Base-by-base conservation (phyloP, 2,329 filamentous ascomycete species). In the Grosmannia clavigera region DNA sequence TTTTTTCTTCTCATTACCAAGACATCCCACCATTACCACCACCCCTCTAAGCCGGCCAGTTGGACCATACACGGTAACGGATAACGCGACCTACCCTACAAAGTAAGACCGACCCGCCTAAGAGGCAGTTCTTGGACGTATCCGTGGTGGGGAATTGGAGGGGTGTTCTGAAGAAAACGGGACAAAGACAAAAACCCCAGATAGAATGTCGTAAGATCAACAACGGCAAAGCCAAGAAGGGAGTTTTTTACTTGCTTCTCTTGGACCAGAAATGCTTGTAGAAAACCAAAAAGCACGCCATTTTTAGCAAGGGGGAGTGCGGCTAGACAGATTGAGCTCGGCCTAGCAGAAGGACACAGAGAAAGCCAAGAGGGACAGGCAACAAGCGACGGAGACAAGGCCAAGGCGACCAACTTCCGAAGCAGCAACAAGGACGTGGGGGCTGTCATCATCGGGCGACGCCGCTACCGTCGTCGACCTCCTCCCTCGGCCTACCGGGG, bases 371-470 rank as follows among this genome's bases (percentile, higher is more conserved):
- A 40, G 16, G 3, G 38, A 16, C 38, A 40, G 12, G 38, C 38
- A 40, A 14, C 33, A 35, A 11, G 33, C 33, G 33, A 35, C 33
- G 46, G 19, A 25, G 46, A 22, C 50, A 52, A 53, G 51, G 12
- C 12, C 38, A 40, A 4, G 14, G 38, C 16, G 38, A 40, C 16
- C 38, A 16, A 5, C 38, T 40, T 40, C 38, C 12, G 38, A 40
- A 35, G 33, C 33, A 35, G 33, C 9, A 35, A 9, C 33, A 35
- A 35, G n/a, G 29, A 14, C 14, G 31, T 33, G 55, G 55, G 35
- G 38, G 5, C n/a, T 56, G 22, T 56, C 33, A 56, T 48, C 55
- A 48, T 57, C 55, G 55, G 55, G 27, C 55, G 27, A 57, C 55
- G 27, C 55, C 55, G 55, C 54, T 25, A 33, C 54, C n/a, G 35